phyloP scores from a whole-genome alignment of 2,329 filamentous ascomycete species.

The Aspergillus viridinutans region DNA sequence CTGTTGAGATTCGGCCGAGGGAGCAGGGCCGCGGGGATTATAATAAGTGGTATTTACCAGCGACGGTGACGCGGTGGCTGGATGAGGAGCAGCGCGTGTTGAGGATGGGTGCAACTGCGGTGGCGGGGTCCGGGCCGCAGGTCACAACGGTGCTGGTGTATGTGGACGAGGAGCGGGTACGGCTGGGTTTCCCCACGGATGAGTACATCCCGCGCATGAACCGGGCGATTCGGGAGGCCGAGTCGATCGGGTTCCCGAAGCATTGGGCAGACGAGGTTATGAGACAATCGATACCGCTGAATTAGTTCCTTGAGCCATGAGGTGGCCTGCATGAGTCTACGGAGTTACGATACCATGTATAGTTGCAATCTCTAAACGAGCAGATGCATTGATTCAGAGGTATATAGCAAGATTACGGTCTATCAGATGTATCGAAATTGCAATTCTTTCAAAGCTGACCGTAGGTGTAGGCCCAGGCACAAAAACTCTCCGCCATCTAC shows the following conservation, averaged over 20 bases:
- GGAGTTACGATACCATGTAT: neutral
- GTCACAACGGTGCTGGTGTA: conserved; percentile 35
- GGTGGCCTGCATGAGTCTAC: neutral
- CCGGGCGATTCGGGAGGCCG: conserved; percentile 37
- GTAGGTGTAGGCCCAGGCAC: neutral
- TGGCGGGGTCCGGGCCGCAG: conserved; percentile 6
- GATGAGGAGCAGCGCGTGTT: conserved; percentile 14
- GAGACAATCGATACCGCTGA: conserved; percentile 33
- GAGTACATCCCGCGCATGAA: conserved; percentile 44
- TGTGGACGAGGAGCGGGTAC: conserved; percentile 38
- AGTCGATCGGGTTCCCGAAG: conserved; percentile 30
- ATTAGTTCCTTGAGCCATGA: conserved; percentile 3
- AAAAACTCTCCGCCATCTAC: neutral
- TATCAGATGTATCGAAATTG: neutral
- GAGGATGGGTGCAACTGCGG: conserved; percentile 4
- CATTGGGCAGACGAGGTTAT: conserved; percentile 37
- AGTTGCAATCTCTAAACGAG: neutral
- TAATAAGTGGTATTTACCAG: conserved; percentile 37
- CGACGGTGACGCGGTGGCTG: conserved; percentile 29
- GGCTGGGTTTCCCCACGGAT: conserved; percentile 26
- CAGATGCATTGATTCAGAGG: neutral
- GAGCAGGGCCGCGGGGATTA: conserved; percentile 33
- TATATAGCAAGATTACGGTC: neutral
- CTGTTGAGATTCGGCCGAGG: conserved; percentile 19
- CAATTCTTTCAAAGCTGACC: neutral